Percentiles rank a stretch among this genome's conserved stretches.
phyloP scores from a whole-genome alignment of 176 grass and related monocot genomes.

The Puccinellia tenuiflora region DNA sequence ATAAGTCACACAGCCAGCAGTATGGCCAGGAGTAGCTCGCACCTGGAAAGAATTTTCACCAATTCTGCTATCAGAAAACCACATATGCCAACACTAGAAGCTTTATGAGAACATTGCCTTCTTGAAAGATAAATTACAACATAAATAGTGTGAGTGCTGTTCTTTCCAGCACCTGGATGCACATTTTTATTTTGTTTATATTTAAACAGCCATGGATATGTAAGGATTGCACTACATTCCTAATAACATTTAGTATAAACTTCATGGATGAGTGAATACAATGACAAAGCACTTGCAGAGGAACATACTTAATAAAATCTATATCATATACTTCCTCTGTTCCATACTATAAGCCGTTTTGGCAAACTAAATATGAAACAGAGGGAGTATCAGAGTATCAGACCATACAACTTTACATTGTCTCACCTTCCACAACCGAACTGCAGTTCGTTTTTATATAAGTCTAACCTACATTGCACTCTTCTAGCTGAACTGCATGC shows the following conservation, averaged over 20 bases:
- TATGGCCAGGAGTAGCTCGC: constrained; percentile 90
- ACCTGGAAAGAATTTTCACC: constrained; percentile 45
- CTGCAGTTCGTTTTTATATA: not conserved
- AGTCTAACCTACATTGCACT: not conserved
- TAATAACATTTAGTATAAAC: not conserved
- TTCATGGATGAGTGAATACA: not conserved
- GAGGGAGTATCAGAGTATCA: not conserved
- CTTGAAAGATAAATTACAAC: not conserved
- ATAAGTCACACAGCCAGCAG: constrained; percentile 86
- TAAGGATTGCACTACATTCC: not conserved
- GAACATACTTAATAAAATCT: not conserved
- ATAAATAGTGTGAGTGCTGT: not conserved
- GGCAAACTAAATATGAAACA: too few species aligned
- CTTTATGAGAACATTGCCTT: not conserved
- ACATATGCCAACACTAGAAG: not conserved
- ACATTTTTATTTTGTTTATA: not conserved
- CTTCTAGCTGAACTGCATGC: not conserved
- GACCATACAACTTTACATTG: not conserved
- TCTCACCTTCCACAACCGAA: not conserved
- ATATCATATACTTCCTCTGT: too few species aligned
- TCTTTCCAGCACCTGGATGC: not conserved
- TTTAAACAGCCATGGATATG: not conserved
- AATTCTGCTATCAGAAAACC: constrained; percentile 14
- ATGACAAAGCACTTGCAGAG: not conserved
- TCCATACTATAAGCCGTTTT: too few species aligned